These are phyloP conservation scores for Conticribra weissflogii DNA, from an alignment of 108 stramenopile species.

Conservation along the genomic window DNA sequence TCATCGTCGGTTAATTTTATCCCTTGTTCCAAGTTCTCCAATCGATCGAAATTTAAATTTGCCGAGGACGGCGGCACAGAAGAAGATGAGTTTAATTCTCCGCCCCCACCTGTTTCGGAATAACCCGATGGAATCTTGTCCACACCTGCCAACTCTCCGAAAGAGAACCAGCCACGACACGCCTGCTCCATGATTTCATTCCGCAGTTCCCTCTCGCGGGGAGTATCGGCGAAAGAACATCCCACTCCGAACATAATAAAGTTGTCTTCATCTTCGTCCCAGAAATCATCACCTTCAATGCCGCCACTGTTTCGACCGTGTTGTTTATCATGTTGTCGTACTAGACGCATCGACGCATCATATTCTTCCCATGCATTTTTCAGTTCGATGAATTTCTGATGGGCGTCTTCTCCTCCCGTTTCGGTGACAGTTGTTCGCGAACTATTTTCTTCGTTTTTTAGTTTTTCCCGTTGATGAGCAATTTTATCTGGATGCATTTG, in stretches of 20 bases:
- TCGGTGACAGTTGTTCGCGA: conserved; percentile 7
- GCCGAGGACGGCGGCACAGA: not conserved
- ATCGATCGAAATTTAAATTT: not conserved
- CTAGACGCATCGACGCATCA: conserved; percentile 38
- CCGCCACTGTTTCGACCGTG: conserved; percentile 29
- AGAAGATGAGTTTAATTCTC: not conserved
- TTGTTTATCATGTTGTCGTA: not conserved
- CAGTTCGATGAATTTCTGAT: conserved; percentile 61
- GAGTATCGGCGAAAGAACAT: conserved; percentile 81
- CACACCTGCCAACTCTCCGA: conserved; percentile 28
- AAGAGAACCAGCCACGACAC: conserved; percentile 82
- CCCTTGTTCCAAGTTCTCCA: not conserved
- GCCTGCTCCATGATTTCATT: conserved; percentile 85
- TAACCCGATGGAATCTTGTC: not conserved
- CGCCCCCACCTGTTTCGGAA: not conserved
- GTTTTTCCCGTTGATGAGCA: not conserved
- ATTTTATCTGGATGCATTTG: conserved; percentile 79
- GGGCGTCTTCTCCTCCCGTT: conserved; percentile 7
- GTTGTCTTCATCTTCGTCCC: conserved; percentile 37
- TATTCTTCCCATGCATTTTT: conserved; percentile 78
- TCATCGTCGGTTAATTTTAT: not conserved
- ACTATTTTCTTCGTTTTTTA: not conserved
- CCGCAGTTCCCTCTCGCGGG: conserved; percentile 58
- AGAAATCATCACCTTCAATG: not conserved
- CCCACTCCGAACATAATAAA: conserved; percentile 90